Percentiles rank a stretch among this genome's conserved stretches.
phyloP scores from a whole-genome alignment of 2,329 filamentous ascomycete species.

The Polychaeton citri region DNA sequence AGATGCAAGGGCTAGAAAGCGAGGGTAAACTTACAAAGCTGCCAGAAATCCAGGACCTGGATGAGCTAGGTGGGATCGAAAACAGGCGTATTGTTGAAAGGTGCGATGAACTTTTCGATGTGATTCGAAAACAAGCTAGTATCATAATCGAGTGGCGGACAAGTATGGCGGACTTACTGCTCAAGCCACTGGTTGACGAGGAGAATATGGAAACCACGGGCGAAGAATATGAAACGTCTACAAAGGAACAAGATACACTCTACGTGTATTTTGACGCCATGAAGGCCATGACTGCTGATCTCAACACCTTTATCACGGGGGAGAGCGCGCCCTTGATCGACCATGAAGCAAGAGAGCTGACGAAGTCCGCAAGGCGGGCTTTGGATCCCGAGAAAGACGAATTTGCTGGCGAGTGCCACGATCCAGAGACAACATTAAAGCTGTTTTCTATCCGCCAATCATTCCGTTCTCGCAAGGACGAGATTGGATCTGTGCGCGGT shows the following conservation, averaged over 20 bases:
- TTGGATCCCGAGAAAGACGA: conserved; percentile 41
- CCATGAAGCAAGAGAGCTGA: conserved; percentile 49
- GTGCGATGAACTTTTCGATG: conserved; percentile 49
- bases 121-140: conserved; percentile 59
- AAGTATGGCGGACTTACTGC: conserved; percentile 56
- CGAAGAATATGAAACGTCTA: conserved; percentile 80
- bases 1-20: conserved; percentile 32
- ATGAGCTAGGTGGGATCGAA: conserved; percentile 56
- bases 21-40: conserved; percentile 43
- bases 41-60: conserved; percentile 32
- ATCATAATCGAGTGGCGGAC: conserved; percentile 64
- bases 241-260: conserved; percentile 75
- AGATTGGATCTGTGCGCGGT: conserved; percentile 54
- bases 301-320: conserved; percentile 63
- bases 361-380: conserved; percentile 11
- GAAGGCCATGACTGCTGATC: conserved; percentile 63
- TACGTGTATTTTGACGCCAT: conserved; percentile 75
- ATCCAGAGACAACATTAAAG: conserved; percentile 48
- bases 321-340: conserved; percentile 61
- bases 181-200: conserved; percentile 63
- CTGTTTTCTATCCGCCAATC: conserved; percentile 33
- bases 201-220: conserved; percentile 60
- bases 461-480: conserved; percentile 36
- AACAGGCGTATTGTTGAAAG: conserved; percentile 51
- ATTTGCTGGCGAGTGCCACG: conserved; percentile 49